Evolutionary conservation across 768 basidiomycete genomes (phyloP), one percentile per base, ranked within the genome.

Genomic region (Leucocoprinus birnbaumii): DNA sequence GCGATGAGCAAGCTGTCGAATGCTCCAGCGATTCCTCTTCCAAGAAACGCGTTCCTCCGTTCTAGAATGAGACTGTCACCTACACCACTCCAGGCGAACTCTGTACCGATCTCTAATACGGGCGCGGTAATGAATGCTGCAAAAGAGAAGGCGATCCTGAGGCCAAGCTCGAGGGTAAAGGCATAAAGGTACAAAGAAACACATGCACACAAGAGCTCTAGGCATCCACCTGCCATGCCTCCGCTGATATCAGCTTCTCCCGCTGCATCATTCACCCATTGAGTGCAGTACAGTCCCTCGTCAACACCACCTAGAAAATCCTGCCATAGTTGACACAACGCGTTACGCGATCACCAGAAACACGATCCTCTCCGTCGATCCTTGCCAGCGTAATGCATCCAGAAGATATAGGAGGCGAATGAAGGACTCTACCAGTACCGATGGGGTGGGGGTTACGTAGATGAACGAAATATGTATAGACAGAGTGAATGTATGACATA

Each of bases 341-440:
- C n/a, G 24, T 59, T 10, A 40, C 61, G 14, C 54, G 48, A 3
- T 72, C 74, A 0, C 68, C 78, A 4, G 16, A 5, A 11, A 5
- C 38, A 10, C 9, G 16, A 38, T 11, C 87, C 0, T 88, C 89
- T 1, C 89, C 90, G 7, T 71, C 92, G 58, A 72, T 80, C 73
- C 91, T 91, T 2, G 1, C 91, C 90, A 7, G 82, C 66, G 5
- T 85, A 88, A 51, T 92, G 91, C 65, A 90, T 93, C 57, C 82
- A 86, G 59, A 86, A 92, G 71, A 92, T 90, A 16, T 84, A 81
- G 57, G 85, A 86, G 60, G 89, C 86, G 60, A 87, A 92, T 60
- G 71, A 79, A 13, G 78, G 86, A 14, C 74, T 83, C 9, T 78
- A 78, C 27, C 66, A 69, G 44, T 65, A 45, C 21, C 19, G 55